Percentiles rank a stretch among this genome's conserved stretches.
Evolutionary conservation across 106 monocot species (phyloP).

Genomic region (Amphibolis antarctica): DNA sequence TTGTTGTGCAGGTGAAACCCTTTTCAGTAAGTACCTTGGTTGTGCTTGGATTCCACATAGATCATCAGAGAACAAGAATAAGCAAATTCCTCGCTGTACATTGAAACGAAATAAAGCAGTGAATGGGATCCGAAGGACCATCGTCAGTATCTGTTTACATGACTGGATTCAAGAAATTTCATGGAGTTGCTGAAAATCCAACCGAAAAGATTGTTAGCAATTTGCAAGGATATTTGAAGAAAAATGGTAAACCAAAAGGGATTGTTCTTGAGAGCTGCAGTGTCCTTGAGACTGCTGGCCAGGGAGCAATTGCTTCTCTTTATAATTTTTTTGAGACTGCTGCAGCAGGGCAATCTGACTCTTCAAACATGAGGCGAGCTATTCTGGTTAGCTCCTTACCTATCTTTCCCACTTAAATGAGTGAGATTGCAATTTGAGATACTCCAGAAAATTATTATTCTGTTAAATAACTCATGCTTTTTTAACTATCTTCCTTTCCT

Average conservation of each 20-base stretch:
- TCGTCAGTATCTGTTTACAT: constrained; percentile 63
- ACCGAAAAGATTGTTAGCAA: constrained; percentile 80
- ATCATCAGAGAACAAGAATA: no score
- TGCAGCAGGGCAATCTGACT: constrained; percentile 16
- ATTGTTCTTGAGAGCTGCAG: constrained; percentile 64
- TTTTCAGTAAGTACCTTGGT: no score
- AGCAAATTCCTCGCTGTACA: no score
- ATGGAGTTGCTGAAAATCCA: constrained; percentile 88
- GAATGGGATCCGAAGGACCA: constrained; percentile 95
- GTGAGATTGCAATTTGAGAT: no score
- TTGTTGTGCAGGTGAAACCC: no score
- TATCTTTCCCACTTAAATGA: not conserved
- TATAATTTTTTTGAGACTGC: constrained; percentile 48
- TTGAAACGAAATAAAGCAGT: not conserved
- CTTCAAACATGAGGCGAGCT: constrained; percentile 29
- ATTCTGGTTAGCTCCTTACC: constrained; percentile 42
- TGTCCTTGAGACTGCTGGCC: constrained; percentile 82
- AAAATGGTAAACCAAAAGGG: constrained; percentile 59
- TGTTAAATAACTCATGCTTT: no score
- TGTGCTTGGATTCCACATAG: no score
- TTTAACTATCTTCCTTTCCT: no score
- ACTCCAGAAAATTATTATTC: no score
- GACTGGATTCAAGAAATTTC: constrained; percentile 92
- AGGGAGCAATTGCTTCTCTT: constrained; percentile 56
- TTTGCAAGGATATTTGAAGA: constrained; percentile 55